phyloP scores from a whole-genome alignment of 345 rosid species.

The Populus ilicifolia region DNA sequence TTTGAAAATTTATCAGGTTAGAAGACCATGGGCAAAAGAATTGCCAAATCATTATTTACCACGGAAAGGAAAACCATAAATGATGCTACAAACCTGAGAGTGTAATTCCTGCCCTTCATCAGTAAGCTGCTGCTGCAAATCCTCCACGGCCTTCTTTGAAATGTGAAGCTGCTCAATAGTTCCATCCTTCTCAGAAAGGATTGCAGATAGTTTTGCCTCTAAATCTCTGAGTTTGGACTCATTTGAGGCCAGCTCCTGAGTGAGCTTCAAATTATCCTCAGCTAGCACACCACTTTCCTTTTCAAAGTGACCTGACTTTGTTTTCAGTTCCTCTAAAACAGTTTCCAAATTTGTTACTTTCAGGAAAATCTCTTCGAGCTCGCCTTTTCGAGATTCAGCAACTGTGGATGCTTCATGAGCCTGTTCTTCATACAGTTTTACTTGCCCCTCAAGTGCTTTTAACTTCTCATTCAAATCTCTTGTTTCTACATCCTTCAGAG shows the following conservation, averaged over 20 bases:
- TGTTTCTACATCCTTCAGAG: conserved; percentile 52
- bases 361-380: conserved; percentile 60
- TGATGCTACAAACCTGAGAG: conserved; percentile 58
- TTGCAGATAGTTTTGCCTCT: conserved; percentile 47
- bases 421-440: conserved; percentile 50
- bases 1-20: conserved; percentile 5
- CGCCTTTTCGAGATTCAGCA: conserved; percentile 49
- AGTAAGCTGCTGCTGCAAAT: conserved; percentile 49
- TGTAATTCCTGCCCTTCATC: conserved; percentile 67
- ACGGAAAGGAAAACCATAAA: conserved; percentile 3
- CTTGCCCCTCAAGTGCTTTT: conserved; percentile 49
- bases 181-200: conserved; percentile 56
- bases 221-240: conserved; percentile 59
- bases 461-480: conserved; percentile 60
- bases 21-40: conserved; percentile 1
- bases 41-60: background rate
- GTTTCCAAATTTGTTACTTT: conserved; percentile 60
- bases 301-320: conserved; percentile 54
- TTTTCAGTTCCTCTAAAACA: conserved; percentile 54
- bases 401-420: conserved; percentile 50
- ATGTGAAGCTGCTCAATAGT: conserved; percentile 52
- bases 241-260: conserved; percentile 59
- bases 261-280: conserved; percentile 68
- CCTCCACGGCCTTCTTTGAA: conserved; percentile 61
- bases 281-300: conserved; percentile 74